Conservation (phyloP, 2,329 filamentous ascomycete species). For the Nemania sp. region DNA sequence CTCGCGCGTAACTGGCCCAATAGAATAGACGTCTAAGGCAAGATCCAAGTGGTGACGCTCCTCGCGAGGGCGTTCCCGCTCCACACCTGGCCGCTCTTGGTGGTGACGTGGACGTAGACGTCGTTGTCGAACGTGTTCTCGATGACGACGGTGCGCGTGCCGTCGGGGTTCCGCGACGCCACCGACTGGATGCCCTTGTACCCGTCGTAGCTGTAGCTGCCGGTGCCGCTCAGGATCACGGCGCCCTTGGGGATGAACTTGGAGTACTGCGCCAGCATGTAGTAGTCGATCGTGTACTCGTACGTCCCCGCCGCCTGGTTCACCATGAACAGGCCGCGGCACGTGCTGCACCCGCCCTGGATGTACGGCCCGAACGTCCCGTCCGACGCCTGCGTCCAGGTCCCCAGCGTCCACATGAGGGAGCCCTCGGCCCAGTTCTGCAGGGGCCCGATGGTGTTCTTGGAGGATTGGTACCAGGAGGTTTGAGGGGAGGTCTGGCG, state of each 20-base stretch:
- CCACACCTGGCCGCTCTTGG: constrained; percentile 45
- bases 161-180: constrained; percentile 53
- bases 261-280: constrained; percentile 58
- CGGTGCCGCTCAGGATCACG: constrained; percentile 47
- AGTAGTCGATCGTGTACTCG: constrained; percentile 54
- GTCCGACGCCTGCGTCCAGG: constrained; percentile 40
- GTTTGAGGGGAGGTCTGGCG: constrained; percentile 41
- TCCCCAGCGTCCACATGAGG: constrained; percentile 52
- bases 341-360: constrained; percentile 47
- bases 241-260: constrained; percentile 53
- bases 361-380: constrained; percentile 50
- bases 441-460: constrained; percentile 50
- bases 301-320: constrained; percentile 52
- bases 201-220: constrained; percentile 49
- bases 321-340: constrained; percentile 60
- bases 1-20: neutral
- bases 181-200: constrained; percentile 50
- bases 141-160: constrained; percentile 50
- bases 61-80: constrained; percentile 43
- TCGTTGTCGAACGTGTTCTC: constrained; percentile 53
- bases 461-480: constrained; percentile 44
- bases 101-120: constrained; percentile 47
- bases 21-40: constrained; percentile 45
- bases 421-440: constrained; percentile 53
- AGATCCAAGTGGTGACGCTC: constrained; percentile 49